These are phyloP conservation scores for Suillus placidus DNA, from an alignment of 768 basidiomycete species.

Conservation along the genomic window DNA sequence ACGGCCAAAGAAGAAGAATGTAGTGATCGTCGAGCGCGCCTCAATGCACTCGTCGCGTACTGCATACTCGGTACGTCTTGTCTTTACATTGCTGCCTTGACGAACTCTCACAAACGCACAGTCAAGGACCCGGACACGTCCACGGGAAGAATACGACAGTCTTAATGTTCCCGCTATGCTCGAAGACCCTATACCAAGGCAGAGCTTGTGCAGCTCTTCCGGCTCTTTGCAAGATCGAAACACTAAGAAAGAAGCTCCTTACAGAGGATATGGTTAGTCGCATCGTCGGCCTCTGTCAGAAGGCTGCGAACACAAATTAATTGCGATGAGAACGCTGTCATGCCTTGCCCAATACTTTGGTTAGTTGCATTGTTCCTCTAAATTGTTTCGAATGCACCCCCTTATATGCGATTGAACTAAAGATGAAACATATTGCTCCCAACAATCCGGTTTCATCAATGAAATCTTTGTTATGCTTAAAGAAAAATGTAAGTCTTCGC, in stretches of 20 bases:
- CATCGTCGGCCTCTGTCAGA: slow-evolving; percentile 22
- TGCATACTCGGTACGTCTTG: slow-evolving; percentile 29
- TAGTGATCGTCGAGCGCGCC: slow-evolving; percentile 19
- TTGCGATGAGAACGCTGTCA: slow-evolving; percentile 9
- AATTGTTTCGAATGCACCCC: slow-evolving; percentile 26
- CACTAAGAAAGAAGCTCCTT: slow-evolving; percentile 20
- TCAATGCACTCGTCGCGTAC: slow-evolving; percentile 27
- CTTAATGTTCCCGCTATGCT: slow-evolving; percentile 23
- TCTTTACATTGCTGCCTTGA: slow-evolving; percentile 3
- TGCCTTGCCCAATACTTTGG: neutral
- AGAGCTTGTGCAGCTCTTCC: slow-evolving; percentile 33
- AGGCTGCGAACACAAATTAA: slow-evolving; percentile 21
- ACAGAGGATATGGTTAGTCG: slow-evolving; percentile 20
- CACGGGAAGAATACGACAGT: neutral
- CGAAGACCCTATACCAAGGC: slow-evolving; percentile 3
- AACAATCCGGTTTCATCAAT: neutral
- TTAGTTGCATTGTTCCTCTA: neutral
- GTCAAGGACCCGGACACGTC: slow-evolving; percentile 13
- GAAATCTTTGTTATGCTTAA: slow-evolving; percentile 20
- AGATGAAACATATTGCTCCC: slow-evolving; percentile 17
- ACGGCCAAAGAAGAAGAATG: slow-evolving; percentile 12
- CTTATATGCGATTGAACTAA: slow-evolving; percentile 29
- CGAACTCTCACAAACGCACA: neutral
- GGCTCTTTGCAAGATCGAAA: slow-evolving; percentile 27
- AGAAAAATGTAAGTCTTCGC: slow-evolving; percentile 5